Conservation (phyloP, 352 stramenopile genomes). For the Peronospora destructor region DNA sequence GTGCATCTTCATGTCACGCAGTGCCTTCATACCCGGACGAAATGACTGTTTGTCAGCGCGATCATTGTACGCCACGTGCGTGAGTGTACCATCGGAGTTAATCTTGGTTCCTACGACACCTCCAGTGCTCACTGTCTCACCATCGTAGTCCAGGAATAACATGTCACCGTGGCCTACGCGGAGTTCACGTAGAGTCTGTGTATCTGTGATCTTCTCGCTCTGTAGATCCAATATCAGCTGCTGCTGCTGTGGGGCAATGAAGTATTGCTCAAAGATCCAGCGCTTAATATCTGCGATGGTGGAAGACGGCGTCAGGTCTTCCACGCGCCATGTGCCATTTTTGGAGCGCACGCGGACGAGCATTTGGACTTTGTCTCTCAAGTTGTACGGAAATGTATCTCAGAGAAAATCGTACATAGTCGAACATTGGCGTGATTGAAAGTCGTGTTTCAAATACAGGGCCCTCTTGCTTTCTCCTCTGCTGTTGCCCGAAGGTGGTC, state of each 20-base stretch:
- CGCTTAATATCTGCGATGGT: constrained; percentile 66
- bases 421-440: no score
- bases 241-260: constrained; percentile 44
- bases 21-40: constrained; percentile 90
- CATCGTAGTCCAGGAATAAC: constrained; percentile 73
- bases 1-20: constrained; percentile 98
- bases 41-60: constrained; percentile 84
- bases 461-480: no score
- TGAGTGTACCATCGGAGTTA: constrained; percentile 72
- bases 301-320: constrained; percentile 48
- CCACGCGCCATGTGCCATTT: constrained; percentile 83
- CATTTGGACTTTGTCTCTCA: constrained; percentile 30
- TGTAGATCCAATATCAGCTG: constrained; percentile 54
- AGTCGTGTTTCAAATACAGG: not conserved
- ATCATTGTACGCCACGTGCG: constrained; percentile 70
- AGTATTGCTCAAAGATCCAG: constrained; percentile 73
- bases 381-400: not conserved
- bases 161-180: constrained; percentile 72
- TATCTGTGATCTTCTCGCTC: constrained; percentile 29
- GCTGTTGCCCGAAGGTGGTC: no score
- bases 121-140: constrained; percentile 49
- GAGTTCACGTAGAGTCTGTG: constrained; percentile 53
- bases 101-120: constrained; percentile 60
- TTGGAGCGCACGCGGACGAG: constrained; percentile 82
- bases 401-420: constrained; percentile 1